Evolutionary conservation across 2,329 filamentous ascomycete genomes (phyloP).

Genomic region (Balansia obtecta): DNA sequence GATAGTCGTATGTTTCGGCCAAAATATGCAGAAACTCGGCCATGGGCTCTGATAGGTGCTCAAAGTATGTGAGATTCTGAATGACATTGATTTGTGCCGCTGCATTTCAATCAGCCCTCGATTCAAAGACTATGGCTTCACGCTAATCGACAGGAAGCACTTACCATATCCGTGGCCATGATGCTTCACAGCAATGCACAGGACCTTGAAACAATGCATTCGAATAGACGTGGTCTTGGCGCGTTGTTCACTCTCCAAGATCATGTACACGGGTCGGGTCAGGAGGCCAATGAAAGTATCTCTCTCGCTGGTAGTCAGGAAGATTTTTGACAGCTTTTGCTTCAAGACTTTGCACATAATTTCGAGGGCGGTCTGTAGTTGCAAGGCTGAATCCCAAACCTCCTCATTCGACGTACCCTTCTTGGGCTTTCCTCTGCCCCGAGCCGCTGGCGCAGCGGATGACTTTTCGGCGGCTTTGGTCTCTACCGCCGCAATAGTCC

Average conservation of each 20-base stretch:
- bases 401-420: conserved; percentile 71
- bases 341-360: conserved; percentile 94
- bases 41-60: conserved; percentile 98
- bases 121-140: background rate
- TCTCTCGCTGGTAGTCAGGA: conserved; percentile 88
- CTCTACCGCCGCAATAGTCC: conserved; percentile 91
- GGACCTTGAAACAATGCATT: conserved; percentile 94
- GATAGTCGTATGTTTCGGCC: conserved; percentile 94
- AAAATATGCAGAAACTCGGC: conserved; percentile 95
- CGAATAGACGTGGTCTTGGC: conserved; percentile 80
- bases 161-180: conserved; percentile 91
- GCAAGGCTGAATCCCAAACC: conserved; percentile 76
- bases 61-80: conserved; percentile 94
- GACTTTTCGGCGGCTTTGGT: conserved; percentile 87
- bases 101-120: conserved; percentile 26
- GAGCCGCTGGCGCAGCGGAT: conserved; percentile 49
- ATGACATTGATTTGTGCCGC: conserved; percentile 96
- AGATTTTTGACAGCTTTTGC: conserved; percentile 83
- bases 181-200: conserved; percentile 94
- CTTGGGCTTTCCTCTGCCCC: conserved; percentile 63
- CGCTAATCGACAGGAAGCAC: conserved; percentile 11
- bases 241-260: conserved; percentile 86
- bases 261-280: conserved; percentile 83
- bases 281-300: conserved; percentile 91
- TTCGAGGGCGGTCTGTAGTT: conserved; percentile 80